Evolutionary conservation across 1,139 yeast species (phyloP).

Genomic region (Yamadazyma mexicana): DNA sequence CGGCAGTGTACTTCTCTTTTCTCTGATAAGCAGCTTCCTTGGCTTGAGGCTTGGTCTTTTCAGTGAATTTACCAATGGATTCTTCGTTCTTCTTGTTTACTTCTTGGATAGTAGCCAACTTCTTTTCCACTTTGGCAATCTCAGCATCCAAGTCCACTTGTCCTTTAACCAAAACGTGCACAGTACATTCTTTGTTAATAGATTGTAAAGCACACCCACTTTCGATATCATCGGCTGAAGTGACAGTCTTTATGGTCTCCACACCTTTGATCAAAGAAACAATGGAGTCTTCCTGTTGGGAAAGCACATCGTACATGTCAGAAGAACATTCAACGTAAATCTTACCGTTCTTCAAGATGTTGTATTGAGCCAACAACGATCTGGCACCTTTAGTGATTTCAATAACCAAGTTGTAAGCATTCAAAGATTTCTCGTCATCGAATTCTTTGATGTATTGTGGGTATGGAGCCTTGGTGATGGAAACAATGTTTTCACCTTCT

Average conservation of each 20-base stretch:
- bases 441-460: conserved; percentile 66
- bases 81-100: conserved; percentile 39
- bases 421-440: conserved; percentile 62
- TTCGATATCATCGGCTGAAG: conserved; percentile 58
- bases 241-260: conserved; percentile 64
- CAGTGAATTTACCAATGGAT: conserved; percentile 69
- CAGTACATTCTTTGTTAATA: conserved; percentile 78
- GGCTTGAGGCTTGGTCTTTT: conserved; percentile 81
- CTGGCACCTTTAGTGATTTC: conserved; percentile 90
- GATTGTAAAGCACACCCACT: conserved; percentile 88
- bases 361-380: conserved; percentile 87
- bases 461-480: conserved; percentile 80
- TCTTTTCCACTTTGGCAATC: conserved; percentile 77
- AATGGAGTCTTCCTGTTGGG: conserved; percentile 77
- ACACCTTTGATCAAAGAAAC: conserved; percentile 91
- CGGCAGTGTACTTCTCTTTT: conserved; percentile 74
- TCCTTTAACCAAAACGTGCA: conserved; percentile 90
- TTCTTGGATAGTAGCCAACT: conserved; percentile 64
- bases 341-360: conserved; percentile 83
- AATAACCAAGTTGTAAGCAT: conserved; percentile 79
- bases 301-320: conserved; percentile 51
- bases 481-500: conserved; percentile 61
- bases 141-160: conserved; percentile 91
- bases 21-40: conserved; percentile 73
- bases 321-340: conserved; percentile 72